Base-by-base conservation (phyloP, 768 basidiomycete species). In the Hortiboletus flavorubellus region DNA sequence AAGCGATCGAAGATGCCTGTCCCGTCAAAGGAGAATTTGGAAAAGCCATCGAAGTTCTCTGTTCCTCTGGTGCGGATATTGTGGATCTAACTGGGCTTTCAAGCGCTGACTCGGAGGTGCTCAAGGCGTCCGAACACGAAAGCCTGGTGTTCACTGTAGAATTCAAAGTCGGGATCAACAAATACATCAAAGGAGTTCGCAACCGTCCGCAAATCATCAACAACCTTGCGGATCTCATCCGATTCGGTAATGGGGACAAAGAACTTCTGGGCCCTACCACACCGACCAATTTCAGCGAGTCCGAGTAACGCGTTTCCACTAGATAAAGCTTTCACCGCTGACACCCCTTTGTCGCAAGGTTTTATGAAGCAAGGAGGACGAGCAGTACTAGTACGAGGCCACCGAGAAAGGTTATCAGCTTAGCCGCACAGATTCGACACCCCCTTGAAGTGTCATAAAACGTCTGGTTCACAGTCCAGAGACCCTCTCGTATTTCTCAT, bases 11-110 rank as follows among this genome's bases (percentile, higher is more conserved):
- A 7, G 59, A 66, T 33, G 60, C 51, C n/a, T 51, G 48, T 51
- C 60, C 48, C 8, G 62, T 72, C 30, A 49, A 68, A 5, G 73
- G 64, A 34, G 74, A 71, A 37, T 80, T 80, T 62, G 64, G 76
- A 38, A 67, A 64, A 4, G 71, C 75, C 4, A 56, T 81, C 21
- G 69, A 70, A 37, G 64, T 69, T 16, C 64, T 80, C 23, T 64
- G 70, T 3, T 54, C 56, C 2, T 68, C 78, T 5, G 80, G 79
- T 15, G 78, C 78, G 8, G 72, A 78, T 1, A 72, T 88, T 5
- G 74, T 87, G 8, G 85, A 88, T 61, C 83, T 84, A 1, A 81
- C 83, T 2, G 82, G 86, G 54, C 68, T 87, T 15, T 79, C 83
- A 0, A 78, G 77, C 33, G 77, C 79, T 0, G 72, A 21, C 21